phyloP scores from a whole-genome alignment of 495 filamentous ascomycete genomes.

The Neohortaea acidophila region DNA sequence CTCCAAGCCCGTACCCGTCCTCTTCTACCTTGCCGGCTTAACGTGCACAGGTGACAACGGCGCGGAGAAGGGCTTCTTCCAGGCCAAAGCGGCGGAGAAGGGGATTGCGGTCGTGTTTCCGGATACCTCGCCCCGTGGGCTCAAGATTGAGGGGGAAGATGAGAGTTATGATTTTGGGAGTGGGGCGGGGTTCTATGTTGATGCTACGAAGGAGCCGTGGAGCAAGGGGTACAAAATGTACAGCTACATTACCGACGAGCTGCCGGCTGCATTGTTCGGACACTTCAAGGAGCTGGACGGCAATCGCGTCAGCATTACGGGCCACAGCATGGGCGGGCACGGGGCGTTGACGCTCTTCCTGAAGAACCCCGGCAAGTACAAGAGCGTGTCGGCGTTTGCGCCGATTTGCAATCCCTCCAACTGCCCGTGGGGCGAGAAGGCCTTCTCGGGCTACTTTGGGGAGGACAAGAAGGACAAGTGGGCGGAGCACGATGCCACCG shows the following conservation, averaged over 20 bases:
- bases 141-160: constrained; percentile 64
- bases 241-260: constrained; percentile 68
- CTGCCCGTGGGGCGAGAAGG: constrained; percentile 92
- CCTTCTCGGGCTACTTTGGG: constrained; percentile 79
- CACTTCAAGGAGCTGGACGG: constrained; percentile 48
- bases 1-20: constrained; percentile 52
- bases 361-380: constrained; percentile 77
- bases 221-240: constrained; percentile 75
- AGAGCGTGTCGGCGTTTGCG: constrained; percentile 75
- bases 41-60: constrained; percentile 95
- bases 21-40: constrained; percentile 89
- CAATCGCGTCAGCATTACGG: constrained; percentile 60
- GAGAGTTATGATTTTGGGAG: constrained; percentile 80
- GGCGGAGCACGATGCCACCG: constrained; percentile 84
- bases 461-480: constrained; percentile 54
- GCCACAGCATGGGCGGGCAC: constrained; percentile 94
- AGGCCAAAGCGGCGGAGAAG: constrained; percentile 56
- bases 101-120: constrained; percentile 85
- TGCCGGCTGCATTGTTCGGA: constrained; percentile 58
- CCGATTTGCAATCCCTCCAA: constrained; percentile 77
- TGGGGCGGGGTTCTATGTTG: constrained; percentile 87
- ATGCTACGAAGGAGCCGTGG: constrained; percentile 68
- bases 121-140: constrained; percentile 80
- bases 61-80: constrained; percentile 92
- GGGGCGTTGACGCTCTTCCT: constrained; percentile 86